A percentile compares a stretch with the other conserved stretches of the same genome.
phyloP scores from a whole-genome alignment of 75 land plant genomes.

The Cupressus sempervirens region DNA sequence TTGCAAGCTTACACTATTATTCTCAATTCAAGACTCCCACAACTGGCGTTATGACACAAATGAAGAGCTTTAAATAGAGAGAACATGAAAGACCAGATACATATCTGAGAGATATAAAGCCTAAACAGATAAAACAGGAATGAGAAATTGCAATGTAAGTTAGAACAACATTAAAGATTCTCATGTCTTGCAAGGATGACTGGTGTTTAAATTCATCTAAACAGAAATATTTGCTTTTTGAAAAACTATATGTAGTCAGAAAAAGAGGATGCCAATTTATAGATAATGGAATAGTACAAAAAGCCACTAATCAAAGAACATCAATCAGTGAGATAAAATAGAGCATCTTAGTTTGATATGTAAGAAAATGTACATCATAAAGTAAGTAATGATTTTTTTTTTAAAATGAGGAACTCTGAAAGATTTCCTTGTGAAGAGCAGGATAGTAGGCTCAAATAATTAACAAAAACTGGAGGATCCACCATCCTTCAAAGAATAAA shows the following conservation, averaged over 20 bases:
- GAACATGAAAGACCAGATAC: background rate
- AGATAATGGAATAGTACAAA: background rate
- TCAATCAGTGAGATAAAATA: background rate
- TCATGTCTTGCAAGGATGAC: background rate
- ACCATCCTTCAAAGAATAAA: background rate
- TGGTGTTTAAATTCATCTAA: background rate
- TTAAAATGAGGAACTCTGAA: background rate
- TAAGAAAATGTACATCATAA: background rate
- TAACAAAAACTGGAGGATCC: background rate
- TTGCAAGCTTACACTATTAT: background rate
- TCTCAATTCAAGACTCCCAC: background rate
- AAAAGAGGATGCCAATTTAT: background rate
- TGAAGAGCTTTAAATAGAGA: background rate
- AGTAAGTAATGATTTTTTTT: background rate
- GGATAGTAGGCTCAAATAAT: background rate
- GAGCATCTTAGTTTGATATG: background rate
- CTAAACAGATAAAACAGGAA: background rate
- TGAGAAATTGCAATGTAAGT: background rate
- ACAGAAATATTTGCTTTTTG: background rate
- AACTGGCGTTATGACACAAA: background rate
- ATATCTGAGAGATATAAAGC: background rate
- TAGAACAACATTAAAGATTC: background rate
- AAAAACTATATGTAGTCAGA: too few species aligned
- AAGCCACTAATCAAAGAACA: background rate
- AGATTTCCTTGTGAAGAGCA: background rate